phyloP scores from a whole-genome alignment of 805 yeast genomes.

The Candida krabiensis region DNA sequence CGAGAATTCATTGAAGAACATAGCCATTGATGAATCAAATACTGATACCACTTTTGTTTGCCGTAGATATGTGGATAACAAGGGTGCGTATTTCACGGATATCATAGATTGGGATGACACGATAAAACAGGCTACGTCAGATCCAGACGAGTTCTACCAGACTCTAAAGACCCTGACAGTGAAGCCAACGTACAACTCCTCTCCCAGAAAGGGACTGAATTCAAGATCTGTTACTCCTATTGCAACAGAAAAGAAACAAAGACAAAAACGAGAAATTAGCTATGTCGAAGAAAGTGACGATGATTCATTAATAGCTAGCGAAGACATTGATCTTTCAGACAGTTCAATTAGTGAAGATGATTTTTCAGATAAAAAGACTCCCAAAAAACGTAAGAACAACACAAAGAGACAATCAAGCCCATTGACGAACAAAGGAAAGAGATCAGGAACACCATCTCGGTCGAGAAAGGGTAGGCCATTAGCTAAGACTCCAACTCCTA shows the following conservation, averaged over 20 bases:
- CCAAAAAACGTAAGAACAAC: background rate
- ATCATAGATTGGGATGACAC: conserved; percentile 41
- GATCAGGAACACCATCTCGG: conserved; percentile 2
- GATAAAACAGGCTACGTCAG: conserved; percentile 22
- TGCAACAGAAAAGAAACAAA: conserved; percentile 10
- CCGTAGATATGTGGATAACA: conserved; percentile 41
- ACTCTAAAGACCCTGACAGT: conserved; percentile 31
- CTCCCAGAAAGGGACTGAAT: conserved; percentile 7
- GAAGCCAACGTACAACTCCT: conserved; percentile 23
- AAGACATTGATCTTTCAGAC: background rate
- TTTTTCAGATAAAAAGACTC: conserved; percentile 3
- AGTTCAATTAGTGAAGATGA: background rate
- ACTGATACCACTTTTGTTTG: conserved; percentile 37
- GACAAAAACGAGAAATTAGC: conserved; percentile 13
- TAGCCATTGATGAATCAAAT: conserved; percentile 37
- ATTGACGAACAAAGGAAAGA: background rate
- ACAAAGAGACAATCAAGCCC: conserved; percentile 1
- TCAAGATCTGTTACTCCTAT: conserved; percentile 1
- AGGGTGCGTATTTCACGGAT: conserved; percentile 35
- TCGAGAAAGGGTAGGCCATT: conserved; percentile 7
- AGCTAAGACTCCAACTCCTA: conserved; percentile 6
- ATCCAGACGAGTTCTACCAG: conserved; percentile 34
- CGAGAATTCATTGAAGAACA: conserved; percentile 33
- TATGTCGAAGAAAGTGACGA: conserved; percentile 13
- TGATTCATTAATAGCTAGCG: background rate